Percentiles rank a stretch among this genome's conserved stretches.
Evolutionary conservation across 768 basidiomycete species (phyloP).

Genomic region (Mycena haematopus): DNA sequence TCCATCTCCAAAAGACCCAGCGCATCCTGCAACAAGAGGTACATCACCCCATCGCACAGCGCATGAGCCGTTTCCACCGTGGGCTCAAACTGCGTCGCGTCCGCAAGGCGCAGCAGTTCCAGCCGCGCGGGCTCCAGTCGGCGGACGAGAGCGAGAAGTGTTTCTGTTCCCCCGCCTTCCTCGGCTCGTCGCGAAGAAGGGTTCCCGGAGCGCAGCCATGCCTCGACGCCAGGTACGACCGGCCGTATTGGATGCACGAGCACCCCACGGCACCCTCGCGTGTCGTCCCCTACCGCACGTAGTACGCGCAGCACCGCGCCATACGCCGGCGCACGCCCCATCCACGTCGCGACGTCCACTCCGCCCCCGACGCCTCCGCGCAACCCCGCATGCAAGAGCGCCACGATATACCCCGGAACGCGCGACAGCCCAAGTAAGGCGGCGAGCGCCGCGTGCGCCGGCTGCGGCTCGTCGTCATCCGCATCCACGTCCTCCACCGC

Average conservation of each 20-base stretch:
- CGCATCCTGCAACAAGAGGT: constrained; percentile 43
- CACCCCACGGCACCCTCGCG: not conserved
- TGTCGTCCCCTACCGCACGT: constrained; percentile 15
- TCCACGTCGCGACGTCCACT: constrained; percentile 26
- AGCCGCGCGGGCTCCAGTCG: constrained; percentile 37
- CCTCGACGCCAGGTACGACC: not conserved
- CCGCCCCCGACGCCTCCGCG: not conserved
- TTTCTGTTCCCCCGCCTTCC: not conserved
- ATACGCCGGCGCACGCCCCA: constrained; percentile 28
- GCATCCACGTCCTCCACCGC: too few relatives aligned
- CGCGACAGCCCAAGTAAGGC: constrained; percentile 18
- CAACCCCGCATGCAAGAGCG: constrained; percentile 15
- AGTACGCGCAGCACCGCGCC: constrained; percentile 22
- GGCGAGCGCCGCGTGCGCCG: constrained; percentile 11
- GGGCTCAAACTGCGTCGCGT: constrained; percentile 39
- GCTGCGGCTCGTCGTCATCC: not conserved
- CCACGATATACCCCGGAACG: constrained; percentile 16
- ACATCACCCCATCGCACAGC: constrained; percentile 47
- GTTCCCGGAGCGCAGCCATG: not conserved
- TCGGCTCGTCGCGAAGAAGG: not conserved
- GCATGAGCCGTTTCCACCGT: constrained; percentile 46
- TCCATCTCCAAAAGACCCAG: not conserved
- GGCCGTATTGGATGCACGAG: not conserved
- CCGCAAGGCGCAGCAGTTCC: constrained; percentile 39
- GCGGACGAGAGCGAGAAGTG: constrained; percentile 11